Base-by-base conservation (phyloP, 345 rosid genomes). In the Dipteronia sinensis region DNA sequence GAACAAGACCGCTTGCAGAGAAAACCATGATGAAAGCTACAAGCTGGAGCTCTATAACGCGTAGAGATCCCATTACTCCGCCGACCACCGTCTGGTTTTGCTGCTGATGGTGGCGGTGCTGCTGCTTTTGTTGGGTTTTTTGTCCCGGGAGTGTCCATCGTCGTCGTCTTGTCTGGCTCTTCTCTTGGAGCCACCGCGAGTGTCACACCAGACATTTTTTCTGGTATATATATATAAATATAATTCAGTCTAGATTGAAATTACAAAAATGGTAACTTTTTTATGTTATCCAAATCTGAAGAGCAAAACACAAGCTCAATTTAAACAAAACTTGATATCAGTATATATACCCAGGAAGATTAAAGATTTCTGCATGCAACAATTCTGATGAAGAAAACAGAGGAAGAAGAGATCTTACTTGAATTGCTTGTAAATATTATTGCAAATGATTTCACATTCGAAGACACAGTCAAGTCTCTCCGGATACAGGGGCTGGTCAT, bases 11-110 rank as follows among this genome's bases (percentile, higher is more conserved):
- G 31, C 98, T 94, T 0, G 86, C 93, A 0, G 98, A 92, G 84
- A 96, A 94, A 40, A 94, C 98, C 82, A 90, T 82, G 53, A 91
- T 90, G 85, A 96, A 96, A 20, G 98, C 97, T 0, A 96, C 98
- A 1, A 96, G 85, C 80, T 96, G 98, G 64, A 96, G 88, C 69
- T 96, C 98, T 59, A 92, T 92, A 10, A 90, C 89, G 1, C 98
- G 90, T 51, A 94, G 62, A 0, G 99, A 96, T 49, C 97, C 91
- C 95, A 94, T 91, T 56, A 89, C 58, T 0, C 93, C 88, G 0
- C 93, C 93, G 4, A 65, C 69, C 2, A 65, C 69, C 31, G 61
- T 49, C 2, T 88, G 25, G 90, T 20, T 73, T 13, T 77, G 83
- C 13, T 79, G 78, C 51, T 68, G 76, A 20, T 63, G 59, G 10